Evolutionary conservation across 305 asterid genomes (phyloP).

Genomic region (Plantago coronopus): DNA sequence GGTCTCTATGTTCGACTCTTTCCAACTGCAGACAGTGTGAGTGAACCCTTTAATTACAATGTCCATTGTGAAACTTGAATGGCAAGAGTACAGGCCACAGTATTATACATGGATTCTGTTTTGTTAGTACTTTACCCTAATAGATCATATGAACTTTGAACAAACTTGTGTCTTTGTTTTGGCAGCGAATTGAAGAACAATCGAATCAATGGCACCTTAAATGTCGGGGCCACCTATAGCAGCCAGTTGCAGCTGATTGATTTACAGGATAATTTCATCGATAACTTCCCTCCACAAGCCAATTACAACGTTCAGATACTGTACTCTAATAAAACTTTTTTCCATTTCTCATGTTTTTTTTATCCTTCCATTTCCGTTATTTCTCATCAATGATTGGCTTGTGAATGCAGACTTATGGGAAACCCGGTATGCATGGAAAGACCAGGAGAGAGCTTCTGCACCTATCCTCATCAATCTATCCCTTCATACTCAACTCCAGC

Average conservation of each 20-base stretch:
- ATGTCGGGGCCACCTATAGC: constrained; percentile 42
- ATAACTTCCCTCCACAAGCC: constrained; percentile 35
- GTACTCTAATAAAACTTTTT: too few relatives aligned
- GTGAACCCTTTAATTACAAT: constrained; percentile 13
- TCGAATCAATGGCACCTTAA: constrained; percentile 55
- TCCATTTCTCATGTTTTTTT: background rate
- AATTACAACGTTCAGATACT: constrained; percentile 36
- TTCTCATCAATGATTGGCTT: background rate
- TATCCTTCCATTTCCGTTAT: background rate
- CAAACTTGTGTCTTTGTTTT: background rate
- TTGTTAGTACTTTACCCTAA: background rate
- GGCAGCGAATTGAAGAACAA: constrained; percentile 57
- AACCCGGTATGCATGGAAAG: constrained; percentile 57
- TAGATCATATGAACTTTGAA: too few relatives aligned
- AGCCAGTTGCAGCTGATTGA: constrained; percentile 55
- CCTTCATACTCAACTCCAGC: constrained; percentile 40
- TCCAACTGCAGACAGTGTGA: constrained; percentile 69
- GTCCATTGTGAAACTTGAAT: background rate
- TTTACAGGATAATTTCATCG: constrained; percentile 53
- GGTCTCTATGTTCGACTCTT: constrained; percentile 42
- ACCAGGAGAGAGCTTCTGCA: constrained; percentile 41
- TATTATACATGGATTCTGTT: background rate
- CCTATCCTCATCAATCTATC: constrained; percentile 27
- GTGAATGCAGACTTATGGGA: constrained; percentile 44
- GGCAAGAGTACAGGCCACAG: background rate